Conservation (phyloP, 352 stramenopile genomes). For the Phytophthora constricta region DNA sequence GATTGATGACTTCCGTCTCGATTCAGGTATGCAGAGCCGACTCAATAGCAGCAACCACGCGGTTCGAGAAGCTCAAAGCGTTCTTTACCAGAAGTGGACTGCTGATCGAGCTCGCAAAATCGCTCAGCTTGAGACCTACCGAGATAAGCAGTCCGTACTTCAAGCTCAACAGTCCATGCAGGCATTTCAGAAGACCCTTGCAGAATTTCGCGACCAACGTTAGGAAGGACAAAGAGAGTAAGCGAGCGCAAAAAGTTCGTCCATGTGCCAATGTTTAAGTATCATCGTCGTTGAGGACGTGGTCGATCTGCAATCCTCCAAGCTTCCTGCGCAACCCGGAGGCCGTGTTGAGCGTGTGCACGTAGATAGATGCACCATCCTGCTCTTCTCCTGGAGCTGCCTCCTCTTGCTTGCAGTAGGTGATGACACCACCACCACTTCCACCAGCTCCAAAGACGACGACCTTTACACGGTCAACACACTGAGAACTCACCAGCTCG, state of each 20-base stretch:
- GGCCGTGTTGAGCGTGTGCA: conserved; percentile 75
- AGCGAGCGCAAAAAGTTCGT: too few relatives aligned
- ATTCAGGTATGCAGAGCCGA: not conserved
- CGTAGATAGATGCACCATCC: conserved; percentile 25
- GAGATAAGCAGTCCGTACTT: conserved; percentile 20
- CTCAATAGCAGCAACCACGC: not conserved
- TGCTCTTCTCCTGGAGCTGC: not conserved
- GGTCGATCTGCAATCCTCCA: conserved; percentile 48
- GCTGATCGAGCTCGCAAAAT: conserved; percentile 32
- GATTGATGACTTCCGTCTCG: not conserved
- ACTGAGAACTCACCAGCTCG: conserved; percentile 48
- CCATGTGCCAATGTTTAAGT: not conserved
- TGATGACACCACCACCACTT: conserved; percentile 64
- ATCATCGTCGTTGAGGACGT: conserved; percentile 41
- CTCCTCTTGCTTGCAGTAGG: conserved; percentile 58
- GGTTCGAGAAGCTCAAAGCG: conserved; percentile 31
- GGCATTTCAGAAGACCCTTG: conserved; percentile 46
- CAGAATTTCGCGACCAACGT: conserved; percentile 24
- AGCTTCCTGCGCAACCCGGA: conserved; percentile 67
- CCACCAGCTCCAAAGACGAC: conserved; percentile 50
- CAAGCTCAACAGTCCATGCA: conserved; percentile 57
- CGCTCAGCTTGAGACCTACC: conserved; percentile 20
- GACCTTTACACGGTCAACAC: conserved; percentile 58
- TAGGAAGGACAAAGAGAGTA: too few relatives aligned
- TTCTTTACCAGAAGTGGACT: conserved; percentile 38